Percentiles rank a stretch among this genome's conserved stretches.
Evolutionary conservation across 139 green algal genomes (phyloP).

Genomic region (Yamagishiella unicocca): DNA sequence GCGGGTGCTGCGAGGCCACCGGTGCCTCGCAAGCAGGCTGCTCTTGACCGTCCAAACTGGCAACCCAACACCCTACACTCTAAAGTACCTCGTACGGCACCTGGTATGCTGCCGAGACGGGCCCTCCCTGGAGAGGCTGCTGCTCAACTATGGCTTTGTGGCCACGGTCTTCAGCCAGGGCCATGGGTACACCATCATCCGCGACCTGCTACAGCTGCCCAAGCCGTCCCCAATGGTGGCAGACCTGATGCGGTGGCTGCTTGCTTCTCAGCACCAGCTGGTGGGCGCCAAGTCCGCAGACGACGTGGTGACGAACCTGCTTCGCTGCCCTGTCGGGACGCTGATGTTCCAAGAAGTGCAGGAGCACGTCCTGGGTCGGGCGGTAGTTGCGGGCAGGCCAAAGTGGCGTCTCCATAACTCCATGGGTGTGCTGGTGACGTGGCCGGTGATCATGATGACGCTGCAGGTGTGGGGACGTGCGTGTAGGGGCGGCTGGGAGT

Average conservation of each 20-base stretch:
- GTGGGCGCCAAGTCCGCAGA: background rate
- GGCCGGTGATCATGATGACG: background rate
- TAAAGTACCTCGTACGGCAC: slow-evolving; percentile 43
- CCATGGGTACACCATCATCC: background rate
- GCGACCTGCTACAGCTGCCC: background rate
- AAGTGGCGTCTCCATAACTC: background rate
- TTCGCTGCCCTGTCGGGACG: background rate
- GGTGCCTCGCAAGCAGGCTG: background rate
- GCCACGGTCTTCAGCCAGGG: background rate
- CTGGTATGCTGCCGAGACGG: background rate
- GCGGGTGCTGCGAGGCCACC: background rate
- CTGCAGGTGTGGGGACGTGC: slow-evolving; percentile 2
- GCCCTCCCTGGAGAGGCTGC: background rate
- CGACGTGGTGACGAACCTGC: background rate
- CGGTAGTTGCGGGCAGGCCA: background rate
- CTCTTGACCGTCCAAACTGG: background rate
- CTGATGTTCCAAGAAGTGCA: background rate
- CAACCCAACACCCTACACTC: background rate
- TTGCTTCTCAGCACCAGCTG: background rate
- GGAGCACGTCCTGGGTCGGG: background rate
- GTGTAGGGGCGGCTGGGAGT: no score
- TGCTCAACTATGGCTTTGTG: background rate
- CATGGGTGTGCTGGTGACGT: background rate
- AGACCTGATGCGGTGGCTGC: slow-evolving; percentile 20
- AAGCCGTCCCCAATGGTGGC: background rate